Evolutionary conservation across 2,329 filamentous ascomycete genomes (phyloP), one percentile per base, ranked within the genome.

Genomic region (Bimuria novae-zelandiae): DNA sequence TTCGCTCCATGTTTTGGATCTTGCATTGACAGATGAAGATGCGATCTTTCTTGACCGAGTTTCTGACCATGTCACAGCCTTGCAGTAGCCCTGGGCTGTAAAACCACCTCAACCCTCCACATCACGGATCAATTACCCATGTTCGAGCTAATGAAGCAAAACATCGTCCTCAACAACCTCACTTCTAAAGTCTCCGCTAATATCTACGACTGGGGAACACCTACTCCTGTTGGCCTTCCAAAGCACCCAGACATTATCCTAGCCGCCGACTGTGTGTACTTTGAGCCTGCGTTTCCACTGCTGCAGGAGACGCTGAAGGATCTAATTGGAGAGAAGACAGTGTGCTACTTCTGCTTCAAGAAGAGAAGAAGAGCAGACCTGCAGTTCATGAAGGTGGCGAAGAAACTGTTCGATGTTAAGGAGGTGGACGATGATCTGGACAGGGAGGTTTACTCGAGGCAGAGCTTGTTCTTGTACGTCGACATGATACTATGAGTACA

Each of bases 231-330:
- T 52, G 48, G 63, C 51, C 57, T 78, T 45, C 74, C 80, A 49
- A 79, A 80, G 62, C 83, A 83, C 57, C 90, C 92, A 16, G 86
- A 92, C 65, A 80, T 96, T 50, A 86, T 99, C 51, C 82, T 97
- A n/a, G 94, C 94, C 3, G 93, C 92, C 35, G 94, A 97, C 74
- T 97, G 93, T 75, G 92, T 96, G 43, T 99, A 97, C 78, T 96
- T 96, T 73, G 94, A 97, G 75, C 92, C 93, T 2, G 90, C 94
- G 1, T 97, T 97, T 69, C 92, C 93, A 25, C 80, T 97, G 29
- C 82, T 99, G 41, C 82, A 94, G 68, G 78, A 85, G 58, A 97
- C 93, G 5, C 77, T 97, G 60, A 79, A 83, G 54, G 85, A 89
- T 57, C 79, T 97, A 42, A 80, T 96, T 59, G 82, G 84, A 14